phyloP scores from a whole-genome alignment of 352 stramenopile genomes.

The Phytophthora capsici region DNA sequence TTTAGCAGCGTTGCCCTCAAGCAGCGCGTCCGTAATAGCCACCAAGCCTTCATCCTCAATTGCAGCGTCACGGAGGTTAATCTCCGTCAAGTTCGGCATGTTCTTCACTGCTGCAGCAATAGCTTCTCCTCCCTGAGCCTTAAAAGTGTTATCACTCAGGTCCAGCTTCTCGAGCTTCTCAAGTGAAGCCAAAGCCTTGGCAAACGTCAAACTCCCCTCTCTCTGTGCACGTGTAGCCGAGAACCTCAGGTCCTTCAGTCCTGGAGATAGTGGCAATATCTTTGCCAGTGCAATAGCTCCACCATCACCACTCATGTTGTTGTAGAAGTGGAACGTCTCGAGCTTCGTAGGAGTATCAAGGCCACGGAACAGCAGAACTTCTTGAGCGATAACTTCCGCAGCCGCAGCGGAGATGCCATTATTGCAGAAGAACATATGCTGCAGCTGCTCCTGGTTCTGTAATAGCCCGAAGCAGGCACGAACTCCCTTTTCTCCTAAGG shows the following conservation, averaged over 20 bases:
- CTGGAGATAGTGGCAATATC: conserved; percentile 87
- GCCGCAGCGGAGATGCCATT: conserved; percentile 93
- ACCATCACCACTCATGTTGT: conserved; percentile 97
- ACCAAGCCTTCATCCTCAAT: conserved; percentile 91
- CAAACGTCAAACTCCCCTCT: conserved; percentile 89
- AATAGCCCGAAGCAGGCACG: conserved; percentile 91
- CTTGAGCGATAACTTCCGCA: conserved; percentile 86
- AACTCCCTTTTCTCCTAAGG: conserved; percentile 94
- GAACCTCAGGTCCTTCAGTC: conserved; percentile 92
- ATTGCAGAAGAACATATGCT: conserved; percentile 94
- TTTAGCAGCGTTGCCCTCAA: conserved; percentile 36
- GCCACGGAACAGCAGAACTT: conserved; percentile 87
- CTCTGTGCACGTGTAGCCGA: conserved; percentile 91
- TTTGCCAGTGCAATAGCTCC: conserved; percentile 88
- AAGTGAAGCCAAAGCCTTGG: conserved; percentile 75
- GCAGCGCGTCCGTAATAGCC: conserved; percentile 81
- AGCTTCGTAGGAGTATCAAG: conserved; percentile 79
- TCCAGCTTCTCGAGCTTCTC: conserved; percentile 88
- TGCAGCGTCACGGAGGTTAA: conserved; percentile 92
- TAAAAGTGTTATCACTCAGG: conserved; percentile 96
- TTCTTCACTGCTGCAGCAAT: conserved; percentile 84
- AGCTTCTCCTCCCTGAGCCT: conserved; percentile 78
- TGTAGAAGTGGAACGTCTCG: conserved; percentile 96
- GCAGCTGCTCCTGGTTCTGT: conserved; percentile 73
- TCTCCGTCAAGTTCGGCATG: conserved; percentile 74